Evolutionary conservation across 352 stramenopile species (phyloP), one percentile per base, ranked within the genome.

Genomic region (Globisporangium emineosum): DNA sequence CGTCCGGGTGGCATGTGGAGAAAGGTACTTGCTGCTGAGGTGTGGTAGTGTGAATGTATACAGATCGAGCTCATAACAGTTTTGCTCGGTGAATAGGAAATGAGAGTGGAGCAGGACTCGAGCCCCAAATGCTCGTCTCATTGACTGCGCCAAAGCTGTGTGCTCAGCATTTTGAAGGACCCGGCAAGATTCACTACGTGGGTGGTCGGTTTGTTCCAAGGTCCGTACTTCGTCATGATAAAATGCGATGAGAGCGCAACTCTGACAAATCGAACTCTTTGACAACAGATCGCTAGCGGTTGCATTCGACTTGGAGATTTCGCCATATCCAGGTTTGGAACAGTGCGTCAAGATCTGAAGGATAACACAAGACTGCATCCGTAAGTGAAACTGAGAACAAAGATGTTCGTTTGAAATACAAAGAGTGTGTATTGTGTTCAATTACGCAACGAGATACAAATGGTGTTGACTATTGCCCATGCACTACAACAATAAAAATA

Each of bases 1-100:
- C 98, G 0, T 99, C 94, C 3, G 98, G 97, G 9, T 99, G 97
- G 97, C 86, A 99, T 68, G 97, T 99, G 13, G 92, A 99, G 66
- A 72, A 76, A 61, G 88, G 86, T 89, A 65, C n/a, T 47, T 60
- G 17, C 62, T 51, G 51, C 23, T 9, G 25, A 32, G 10, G 27
- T 25, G 27, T 13, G 32, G 5, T 40, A 15, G 21, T 73, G 35
- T 32, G 57, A n/a, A 6, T 40, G 42, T 30, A 5, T 10, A 21
- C 3, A 25, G 25, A 27, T 32, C 12, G 27, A 29, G 21, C 30
- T 23, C 17, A 50, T 17, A 21, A 37, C 23, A 58, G n/a, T 19
- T n/a, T 55, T 64, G 27, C 23, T 13, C 50, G 7, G n/a, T 64
- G 17, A 51, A 29, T 32, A 89, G 80, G 79, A 77, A 91, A 95